Percentiles rank a stretch among this genome's conserved stretches.
These are phyloP conservation scores for Babesia ovata DNA, from an alignment of 169 alveolate genomes.

Conservation along the genomic window DNA sequence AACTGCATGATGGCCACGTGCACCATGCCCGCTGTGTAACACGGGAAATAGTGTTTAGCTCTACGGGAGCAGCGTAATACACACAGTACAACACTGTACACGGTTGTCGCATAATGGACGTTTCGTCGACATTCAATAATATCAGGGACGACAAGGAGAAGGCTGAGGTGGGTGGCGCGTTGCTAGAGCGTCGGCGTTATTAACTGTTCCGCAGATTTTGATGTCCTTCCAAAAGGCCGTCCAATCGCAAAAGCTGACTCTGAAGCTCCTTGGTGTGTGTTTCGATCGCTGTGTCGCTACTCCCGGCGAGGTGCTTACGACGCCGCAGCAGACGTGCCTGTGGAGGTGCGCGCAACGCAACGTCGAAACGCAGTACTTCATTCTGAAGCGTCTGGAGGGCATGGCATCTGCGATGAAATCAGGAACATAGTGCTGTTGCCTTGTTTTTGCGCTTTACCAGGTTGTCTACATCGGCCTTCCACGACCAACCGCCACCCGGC, in stretches of 20 bases:
- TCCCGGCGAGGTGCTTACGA: slow-evolving; percentile 65
- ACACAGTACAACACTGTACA: not conserved
- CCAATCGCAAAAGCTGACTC: slow-evolving; percentile 69
- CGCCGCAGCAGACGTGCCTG: slow-evolving; percentile 66
- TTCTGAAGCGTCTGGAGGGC: slow-evolving; percentile 62
- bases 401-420: slow-evolving; percentile 48
- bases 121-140: slow-evolving; percentile 21
- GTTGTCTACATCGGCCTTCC: too few species aligned
- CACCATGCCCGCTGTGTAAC: slow-evolving; percentile 12
- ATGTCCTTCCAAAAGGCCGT: slow-evolving; percentile 63
- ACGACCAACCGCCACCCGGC: too few species aligned
- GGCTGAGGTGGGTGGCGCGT: slow-evolving; percentile 57
- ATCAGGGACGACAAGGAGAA: slow-evolving; percentile 61
- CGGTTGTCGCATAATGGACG: slow-evolving; percentile 32
- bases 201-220: slow-evolving; percentile 36
- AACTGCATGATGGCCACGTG: slow-evolving; percentile 21
- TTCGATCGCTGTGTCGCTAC: slow-evolving; percentile 68
- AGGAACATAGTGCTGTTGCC: not conserved
- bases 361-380: slow-evolving; percentile 67
- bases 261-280: slow-evolving; percentile 65
- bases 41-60: not conserved
- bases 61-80: not conserved
- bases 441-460: too few species aligned
- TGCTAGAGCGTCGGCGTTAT: not conserved
- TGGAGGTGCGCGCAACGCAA: slow-evolving; percentile 72